Evolutionary conservation across 805 yeast genomes (phyloP), one percentile per base, ranked within the genome.

Genomic region (Zygosaccharomyces rouxii): DNA sequence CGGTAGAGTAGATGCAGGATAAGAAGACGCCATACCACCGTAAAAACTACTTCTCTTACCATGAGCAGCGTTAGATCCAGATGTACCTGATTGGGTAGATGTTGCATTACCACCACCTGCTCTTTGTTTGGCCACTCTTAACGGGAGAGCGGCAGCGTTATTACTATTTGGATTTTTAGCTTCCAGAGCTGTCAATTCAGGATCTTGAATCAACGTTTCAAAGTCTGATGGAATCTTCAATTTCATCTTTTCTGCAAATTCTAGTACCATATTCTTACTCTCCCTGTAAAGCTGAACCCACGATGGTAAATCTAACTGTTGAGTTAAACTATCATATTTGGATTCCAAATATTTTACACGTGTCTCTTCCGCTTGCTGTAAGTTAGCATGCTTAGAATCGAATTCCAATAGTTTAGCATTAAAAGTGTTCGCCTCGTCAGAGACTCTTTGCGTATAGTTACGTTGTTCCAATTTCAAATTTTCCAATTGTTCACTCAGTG

Each of bases 11-110:
- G 60, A 53, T n/a, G 41, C 47, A 9, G 54, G 50, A 13, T 55
- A 50, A 9, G 55, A 38, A 25, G 51, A 46, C 22, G 51, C 48
- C 16, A 55, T 39, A 9, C 54, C 54, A 4, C 65, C 65, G 44
- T 60, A 60, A 37, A 58, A 60, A 39, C 61, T 59, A 42, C 60
- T 59, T 49, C 63, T 54, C 40, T 60, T 60, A 7, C 44, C 38
- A 7, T 51, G 48, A n/a, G 53, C 22, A 19, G 40, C 19, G 14
- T 41, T 47, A 5, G 49, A 23, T 18, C 43, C 46, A 1, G 54
- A 39, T 2, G 37, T 16, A 18, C 44, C 44, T 19, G 22, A 33
- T 11, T 41, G 44, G 6, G 35, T 7, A 11, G 26, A 10, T 9
- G 52, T 38, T 13, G 47, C 41, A 10, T 35, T 25, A 16, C 49